phyloP scores from a whole-genome alignment of 2,329 filamentous ascomycete genomes.

The Blastomyces parvus region DNA sequence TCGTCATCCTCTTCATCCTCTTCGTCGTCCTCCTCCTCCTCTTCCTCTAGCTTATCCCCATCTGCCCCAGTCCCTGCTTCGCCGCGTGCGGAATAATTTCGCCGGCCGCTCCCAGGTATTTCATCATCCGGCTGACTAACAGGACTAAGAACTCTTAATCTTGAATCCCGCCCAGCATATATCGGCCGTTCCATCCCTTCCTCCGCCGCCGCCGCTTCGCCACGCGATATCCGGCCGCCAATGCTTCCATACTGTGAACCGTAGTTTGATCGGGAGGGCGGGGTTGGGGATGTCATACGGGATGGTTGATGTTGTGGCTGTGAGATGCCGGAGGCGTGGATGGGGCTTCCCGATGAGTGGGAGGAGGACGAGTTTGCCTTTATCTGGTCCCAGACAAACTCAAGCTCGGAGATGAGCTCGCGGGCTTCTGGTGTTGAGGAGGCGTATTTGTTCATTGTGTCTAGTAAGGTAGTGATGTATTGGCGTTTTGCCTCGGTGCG shows the following conservation, averaged over 20 bases:
- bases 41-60: constrained; percentile 28
- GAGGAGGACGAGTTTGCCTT: constrained; percentile 67
- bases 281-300: neutral
- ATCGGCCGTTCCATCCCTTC: constrained; percentile 27
- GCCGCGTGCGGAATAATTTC: constrained; percentile 29
- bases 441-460: constrained; percentile 94
- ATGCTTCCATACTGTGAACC: constrained; percentile 29
- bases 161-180: constrained; percentile 43
- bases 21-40: constrained; percentile 19
- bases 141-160: constrained; percentile 65
- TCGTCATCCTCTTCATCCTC: constrained; percentile 29
- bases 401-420: constrained; percentile 85
- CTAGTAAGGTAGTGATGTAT: constrained; percentile 88
- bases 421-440: constrained; percentile 69
- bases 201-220: constrained; percentile 24
- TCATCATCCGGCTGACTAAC: constrained; percentile 75
- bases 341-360: constrained; percentile 38
- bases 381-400: constrained; percentile 98
- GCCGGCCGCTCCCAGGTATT: constrained; percentile 19
- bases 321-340: constrained; percentile 18
- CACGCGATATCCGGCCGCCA: constrained; percentile 27
- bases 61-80: constrained; percentile 32
- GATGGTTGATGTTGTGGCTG: constrained; percentile 21
- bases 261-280: constrained; percentile 7
- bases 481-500: constrained; percentile 87